Base-by-base conservation (phyloP, 2,329 filamentous ascomycete genomes). In the Graphilbum ipis-grandicollis region DNA sequence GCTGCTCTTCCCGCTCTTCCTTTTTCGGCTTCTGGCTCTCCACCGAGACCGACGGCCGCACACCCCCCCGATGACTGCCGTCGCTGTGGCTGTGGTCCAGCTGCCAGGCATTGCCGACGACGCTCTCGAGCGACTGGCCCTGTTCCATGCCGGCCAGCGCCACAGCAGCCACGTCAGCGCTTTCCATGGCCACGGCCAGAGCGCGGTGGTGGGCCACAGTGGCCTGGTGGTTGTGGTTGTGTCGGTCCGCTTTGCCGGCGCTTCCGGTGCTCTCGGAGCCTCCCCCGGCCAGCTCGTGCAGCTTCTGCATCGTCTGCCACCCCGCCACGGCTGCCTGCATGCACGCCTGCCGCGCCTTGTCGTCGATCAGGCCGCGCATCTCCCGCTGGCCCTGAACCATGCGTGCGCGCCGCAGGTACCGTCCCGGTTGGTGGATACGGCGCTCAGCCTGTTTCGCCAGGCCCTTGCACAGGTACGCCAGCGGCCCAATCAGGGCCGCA, bases 401-500 rank as follows among this genome's bases (percentile, higher is more conserved):
- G 5, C 72, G 62, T 2, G 69, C 70, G 19, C 63, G 60, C 1
- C 73, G 63, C 13, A 78, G 56, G 38, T 65, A 64, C 18, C 58
- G 58, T 2, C 62, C 58, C 0, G 72, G 71, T 42, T 67, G 64
- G 38, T 61, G 62, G 9, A 58, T 53, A 26, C n/a, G n/a, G n/a
- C 72, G 65, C 42, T 65, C 58, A 1, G 62, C 52, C 48, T 80
- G 69, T 44, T 75, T 76, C 23, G 70, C 62, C 0, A 77, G 49
- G 0, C 76, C 76, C 48, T 79, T 77, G 43, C 77, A 59, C 0
- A 69, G 64, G 45, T 74, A 80, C 0, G 71, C 73, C 3, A 72
- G 45, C 0, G 72, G 71, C 0, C 73, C 71, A 1, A 75, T 49
- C 1, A 77, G 39, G 6, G 75, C 76, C 0, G 73, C 62, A 6